Evolutionary conservation across 805 yeast species (phyloP).

Genomic region (Starmera caribaea): DNA sequence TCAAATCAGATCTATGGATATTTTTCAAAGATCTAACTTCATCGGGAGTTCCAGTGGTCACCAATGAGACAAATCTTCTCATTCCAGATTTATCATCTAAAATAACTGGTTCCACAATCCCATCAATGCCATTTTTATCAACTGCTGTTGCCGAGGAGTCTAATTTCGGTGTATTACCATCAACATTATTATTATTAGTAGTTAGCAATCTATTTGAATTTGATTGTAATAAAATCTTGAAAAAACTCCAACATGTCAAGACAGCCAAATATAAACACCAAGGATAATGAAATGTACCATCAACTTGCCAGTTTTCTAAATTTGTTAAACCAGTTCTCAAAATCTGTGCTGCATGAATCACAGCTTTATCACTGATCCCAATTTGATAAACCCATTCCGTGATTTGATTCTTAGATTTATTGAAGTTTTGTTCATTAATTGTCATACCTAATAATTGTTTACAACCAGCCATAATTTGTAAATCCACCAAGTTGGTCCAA

Average conservation of each 20-base stretch:
- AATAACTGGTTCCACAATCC: background rate
- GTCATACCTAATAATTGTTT: background rate
- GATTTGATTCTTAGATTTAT: background rate
- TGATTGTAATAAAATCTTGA: background rate
- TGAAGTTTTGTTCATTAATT: background rate
- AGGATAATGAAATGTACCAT: constrained; percentile 11
- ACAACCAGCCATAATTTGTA: background rate
- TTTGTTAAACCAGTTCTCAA: constrained; percentile 8
- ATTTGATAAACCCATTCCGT: background rate
- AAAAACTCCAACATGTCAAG: constrained; percentile 8
- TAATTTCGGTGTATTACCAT: background rate
- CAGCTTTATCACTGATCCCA: constrained; percentile 6
- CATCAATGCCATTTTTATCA: background rate
- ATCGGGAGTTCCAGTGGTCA: background rate
- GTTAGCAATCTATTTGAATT: background rate
- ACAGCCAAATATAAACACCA: constrained; percentile 12
- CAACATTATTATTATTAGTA: background rate
- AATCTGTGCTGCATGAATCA: constrained; percentile 8
- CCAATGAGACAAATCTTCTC: background rate
- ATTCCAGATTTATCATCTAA: background rate
- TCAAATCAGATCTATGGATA: background rate
- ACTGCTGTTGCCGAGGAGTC: background rate
- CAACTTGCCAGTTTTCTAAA: constrained; percentile 11
- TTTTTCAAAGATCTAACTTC: background rate
- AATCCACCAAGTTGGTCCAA: background rate